Evolutionary conservation across 208 protist genomes (phyloP).

Genomic region (Wallacemonas sp.): DNA sequence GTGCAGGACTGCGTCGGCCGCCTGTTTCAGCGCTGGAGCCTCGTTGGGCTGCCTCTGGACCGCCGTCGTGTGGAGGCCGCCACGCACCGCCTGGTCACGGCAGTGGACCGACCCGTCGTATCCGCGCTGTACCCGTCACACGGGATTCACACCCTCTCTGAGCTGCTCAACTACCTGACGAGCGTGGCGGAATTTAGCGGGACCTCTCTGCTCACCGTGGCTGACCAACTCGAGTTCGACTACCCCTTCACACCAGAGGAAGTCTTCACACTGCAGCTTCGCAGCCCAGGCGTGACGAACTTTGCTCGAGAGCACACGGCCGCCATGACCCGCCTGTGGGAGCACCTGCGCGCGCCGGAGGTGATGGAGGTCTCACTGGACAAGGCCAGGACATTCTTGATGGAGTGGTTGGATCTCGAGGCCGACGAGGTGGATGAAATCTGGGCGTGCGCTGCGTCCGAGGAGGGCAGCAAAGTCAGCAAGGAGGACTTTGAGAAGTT

Average conservation of each 20-base stretch:
- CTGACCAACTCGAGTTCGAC: slow-evolving; percentile 63
- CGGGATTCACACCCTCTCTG: slow-evolving; percentile 60
- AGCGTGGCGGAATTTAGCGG: slow-evolving; percentile 75
- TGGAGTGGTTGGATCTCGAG: slow-evolving; percentile 37
- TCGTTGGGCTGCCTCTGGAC: slow-evolving; percentile 54
- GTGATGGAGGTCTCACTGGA: slow-evolving; percentile 29
- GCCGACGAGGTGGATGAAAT: slow-evolving; percentile 49
- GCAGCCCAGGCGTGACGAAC: slow-evolving; percentile 34
- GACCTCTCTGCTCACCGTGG: slow-evolving; percentile 52
- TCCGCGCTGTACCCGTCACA: slow-evolving; percentile 68
- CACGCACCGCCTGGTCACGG: slow-evolving; percentile 46
- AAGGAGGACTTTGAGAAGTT: slow-evolving; percentile 63
- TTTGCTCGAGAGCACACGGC: slow-evolving; percentile 42
- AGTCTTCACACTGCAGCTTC: slow-evolving; percentile 37
- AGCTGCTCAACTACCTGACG: slow-evolving; percentile 78
- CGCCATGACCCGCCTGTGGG: slow-evolving; percentile 36
- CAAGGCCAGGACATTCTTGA: slow-evolving; percentile 40
- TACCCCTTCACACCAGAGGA: slow-evolving; percentile 66
- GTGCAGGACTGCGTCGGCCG: slow-evolving; percentile 72
- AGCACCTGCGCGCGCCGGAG: slow-evolving; percentile 47
- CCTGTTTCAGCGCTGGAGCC: slow-evolving; percentile 51
- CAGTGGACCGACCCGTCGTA: slow-evolving; percentile 59
- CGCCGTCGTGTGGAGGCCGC: slow-evolving; percentile 64
- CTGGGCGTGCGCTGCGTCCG: slow-evolving; percentile 22
- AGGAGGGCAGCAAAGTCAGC: slow-evolving; percentile 29